Evolutionary conservation across 2,329 filamentous ascomycete genomes (phyloP).

Genomic region (Verticillium longisporum): DNA sequence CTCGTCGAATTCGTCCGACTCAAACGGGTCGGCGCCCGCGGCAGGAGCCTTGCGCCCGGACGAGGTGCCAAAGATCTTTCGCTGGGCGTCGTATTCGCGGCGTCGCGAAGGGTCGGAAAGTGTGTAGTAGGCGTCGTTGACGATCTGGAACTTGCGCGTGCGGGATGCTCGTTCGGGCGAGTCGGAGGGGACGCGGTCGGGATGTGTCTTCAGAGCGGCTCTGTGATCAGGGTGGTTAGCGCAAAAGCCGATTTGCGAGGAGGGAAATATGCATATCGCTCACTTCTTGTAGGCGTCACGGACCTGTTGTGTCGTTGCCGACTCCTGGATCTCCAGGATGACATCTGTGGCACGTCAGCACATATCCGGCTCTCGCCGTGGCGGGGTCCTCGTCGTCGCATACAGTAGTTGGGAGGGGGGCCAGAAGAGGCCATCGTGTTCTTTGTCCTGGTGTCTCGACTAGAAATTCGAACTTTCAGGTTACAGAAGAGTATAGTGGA

Average conservation of each 20-base stretch:
- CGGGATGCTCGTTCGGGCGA: conserved; percentile 76
- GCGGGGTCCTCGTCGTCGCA: conserved; percentile 13
- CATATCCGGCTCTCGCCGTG: not conserved
- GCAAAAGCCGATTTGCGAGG: no score
- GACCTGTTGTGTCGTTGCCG: conserved; percentile 74
- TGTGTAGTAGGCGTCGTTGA: conserved; percentile 91
- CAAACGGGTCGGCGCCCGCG: conserved; percentile 31
- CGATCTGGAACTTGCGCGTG: conserved; percentile 83
- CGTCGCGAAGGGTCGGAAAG: conserved; percentile 74
- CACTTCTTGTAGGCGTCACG: conserved; percentile 92
- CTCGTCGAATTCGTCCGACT: conserved; percentile 26
- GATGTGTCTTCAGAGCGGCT: conserved; percentile 85
- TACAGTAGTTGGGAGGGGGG: conserved; percentile 54
- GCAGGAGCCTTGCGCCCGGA: conserved; percentile 21
- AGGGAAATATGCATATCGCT: not conserved
- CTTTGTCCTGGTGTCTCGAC: not conserved
- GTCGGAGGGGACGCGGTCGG: conserved; percentile 78
- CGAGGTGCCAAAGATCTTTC: conserved; percentile 47
- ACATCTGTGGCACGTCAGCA: conserved; percentile 46
- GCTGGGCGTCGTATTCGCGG: conserved; percentile 76
- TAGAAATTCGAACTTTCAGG: not conserved
- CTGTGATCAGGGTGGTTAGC: conserved; percentile 29
- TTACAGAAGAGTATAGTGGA: not conserved
- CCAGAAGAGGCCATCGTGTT: conserved; percentile 16
- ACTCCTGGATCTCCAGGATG: conserved; percentile 65